Base-by-base conservation (phyloP, 371 early-diverging fungal species). In the Zychaea mexicana region DNA sequence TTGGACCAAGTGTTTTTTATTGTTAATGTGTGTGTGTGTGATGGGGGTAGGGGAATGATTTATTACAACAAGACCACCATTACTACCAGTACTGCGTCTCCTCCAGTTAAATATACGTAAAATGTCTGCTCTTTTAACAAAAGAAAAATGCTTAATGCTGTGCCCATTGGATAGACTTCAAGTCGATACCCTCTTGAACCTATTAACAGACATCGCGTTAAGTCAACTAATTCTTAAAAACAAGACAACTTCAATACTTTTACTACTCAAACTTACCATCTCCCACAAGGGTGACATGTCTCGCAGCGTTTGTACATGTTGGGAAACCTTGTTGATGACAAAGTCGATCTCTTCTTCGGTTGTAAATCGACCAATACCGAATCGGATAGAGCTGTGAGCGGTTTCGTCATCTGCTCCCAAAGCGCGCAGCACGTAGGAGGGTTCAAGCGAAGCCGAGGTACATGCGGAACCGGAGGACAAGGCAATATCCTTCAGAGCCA, bases 231-330 rank as follows among this genome's bases (percentile, higher is more conserved):
- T n/a, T n/a, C n/a, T n/a, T n/a, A n/a, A n/a, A n/a, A n/a, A n/a
- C n/a, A n/a, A n/a, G n/a, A n/a, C n/a, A n/a, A n/a, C n/a, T n/a
- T n/a, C n/a, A n/a, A n/a, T 19, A 13, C 49, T 13, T 9, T 9
- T 31, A 21, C 2, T 24, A 10, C 17, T 22, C 3, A 54, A 13
- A 28, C 69, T 68, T 69, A 82, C 90, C 98, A 98, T 99, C 81
- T 99, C 99, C 96, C 98, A 99, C 36, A 99, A 86, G 12, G 99
- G 99, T 45, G 94, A 94, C 95, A 99, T 95, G 63, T 99, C 99
- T 65, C 99, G 82, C 69, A 99, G 76, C 68, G 88, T 88, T 53
- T 89, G 90, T 13, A 99, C 99, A 62, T 96, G 96, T n/a, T 87
- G 81, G 27, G 86, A 85, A 22, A 98, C 97, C 61, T 88, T 84